Base-by-base conservation (phyloP, 768 basidiomycete genomes). In the Lentinula guzmanii region DNA sequence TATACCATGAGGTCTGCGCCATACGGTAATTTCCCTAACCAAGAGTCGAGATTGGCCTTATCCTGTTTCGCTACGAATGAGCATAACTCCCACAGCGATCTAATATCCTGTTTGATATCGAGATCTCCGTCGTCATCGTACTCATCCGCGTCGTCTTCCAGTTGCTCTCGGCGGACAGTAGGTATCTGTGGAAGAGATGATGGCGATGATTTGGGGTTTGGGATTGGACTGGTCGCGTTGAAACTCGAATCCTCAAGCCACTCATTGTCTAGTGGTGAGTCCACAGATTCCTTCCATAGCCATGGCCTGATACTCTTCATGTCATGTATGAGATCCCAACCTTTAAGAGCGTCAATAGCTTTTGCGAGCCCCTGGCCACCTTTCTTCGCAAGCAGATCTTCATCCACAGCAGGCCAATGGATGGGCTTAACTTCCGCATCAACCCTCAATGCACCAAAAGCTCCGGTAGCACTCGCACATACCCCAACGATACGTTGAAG, bases 401-500 rank as follows among this genome's bases (percentile, higher is more conserved):
- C 80, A 78, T 4, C 92, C 90, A 0, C 70, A 68, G 5, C 90
- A 66, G 0, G 69, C 69, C 52, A 98, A 83, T 3, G 7, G 21
- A 60, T 50, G 21, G 79, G 73, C 2, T 74, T 74, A 0, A 89
- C 85, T 42, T 74, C 74, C 57, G 85, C 89, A 66, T 95, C 93
- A 13, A 88, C 80, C 15, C 89, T 81, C 37, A 98, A 76, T 1
- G 91, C 95, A 2, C 86, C 94, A 71, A 92, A 95, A 0, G 91
- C 91, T 1, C 96, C 97, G 0, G 91, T 87, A 65, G 84, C 86
- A 65, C 91, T 97, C 11, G 91, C 87, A 57, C 86, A 90, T 5
- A 99, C 96, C 34, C 82, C 80, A 31, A 89, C 83, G 31, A 89
- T 85, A n/a, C 97, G 86, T 67, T 98, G 95, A 1, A 97, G 75